Percentiles rank a stretch among this genome's conserved stretches.
These are phyloP conservation scores for Sphagnum contortum DNA, from an alignment of 225 moss, liverwort and hornwort genomes.

Conservation along the genomic window DNA sequence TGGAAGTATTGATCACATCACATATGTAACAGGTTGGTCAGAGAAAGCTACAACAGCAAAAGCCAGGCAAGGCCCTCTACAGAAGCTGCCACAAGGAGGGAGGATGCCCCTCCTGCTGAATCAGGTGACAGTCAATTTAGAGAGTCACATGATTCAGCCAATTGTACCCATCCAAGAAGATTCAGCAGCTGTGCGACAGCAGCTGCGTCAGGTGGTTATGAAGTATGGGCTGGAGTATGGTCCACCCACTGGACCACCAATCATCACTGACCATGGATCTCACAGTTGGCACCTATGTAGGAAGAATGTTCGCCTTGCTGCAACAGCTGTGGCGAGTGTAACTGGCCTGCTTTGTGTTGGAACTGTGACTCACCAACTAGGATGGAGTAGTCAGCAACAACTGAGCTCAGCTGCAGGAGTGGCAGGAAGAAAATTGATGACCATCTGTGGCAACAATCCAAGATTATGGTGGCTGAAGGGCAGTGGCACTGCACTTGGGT, in stretches of 20 bases:
- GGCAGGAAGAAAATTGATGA: constrained; percentile 46
- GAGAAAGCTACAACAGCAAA: constrained; percentile 23
- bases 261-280: constrained; percentile 61
- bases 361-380: constrained; percentile 17
- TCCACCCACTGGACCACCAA: constrained; percentile 51
- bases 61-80: constrained; percentile 14
- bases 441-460: constrained; percentile 37
- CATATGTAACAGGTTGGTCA: constrained; percentile 20
- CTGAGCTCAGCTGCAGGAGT: constrained; percentile 21
- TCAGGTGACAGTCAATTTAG: background rate
- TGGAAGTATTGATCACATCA: background rate
- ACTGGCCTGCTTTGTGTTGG: constrained; percentile 50
- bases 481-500: constrained; percentile 62
- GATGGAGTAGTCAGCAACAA: constrained; percentile 13
- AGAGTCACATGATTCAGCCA: background rate
- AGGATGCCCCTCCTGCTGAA: too few species aligned
- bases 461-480: constrained; percentile 47
- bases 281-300: constrained; percentile 22
- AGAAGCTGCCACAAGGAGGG: background rate
- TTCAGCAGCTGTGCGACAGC: constrained; percentile 30
- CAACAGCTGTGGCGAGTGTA: constrained; percentile 39
- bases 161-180: constrained; percentile 15
- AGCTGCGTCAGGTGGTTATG: constrained; percentile 56
- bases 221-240: constrained; percentile 80
- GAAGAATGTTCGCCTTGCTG: constrained; percentile 25